Evolutionary conservation across 2,329 filamentous ascomycete genomes (phyloP).

Genomic region (Venturiaceae sp.): DNA sequence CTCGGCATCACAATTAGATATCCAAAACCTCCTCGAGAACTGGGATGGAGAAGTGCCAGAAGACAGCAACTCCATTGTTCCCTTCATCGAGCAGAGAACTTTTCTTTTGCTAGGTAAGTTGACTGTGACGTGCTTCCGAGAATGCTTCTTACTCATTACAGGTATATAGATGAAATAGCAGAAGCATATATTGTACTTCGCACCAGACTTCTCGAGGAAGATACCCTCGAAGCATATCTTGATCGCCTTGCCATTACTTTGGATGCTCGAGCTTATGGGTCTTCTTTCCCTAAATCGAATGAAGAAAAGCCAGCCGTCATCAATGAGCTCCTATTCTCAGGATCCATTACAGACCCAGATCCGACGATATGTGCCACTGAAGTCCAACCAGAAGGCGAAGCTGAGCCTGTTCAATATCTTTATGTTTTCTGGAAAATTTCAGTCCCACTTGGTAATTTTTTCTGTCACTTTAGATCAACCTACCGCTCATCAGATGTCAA

Average conservation of each 20-base stretch:
- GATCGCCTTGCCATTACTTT: slow-evolving; percentile 55
- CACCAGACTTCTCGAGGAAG: slow-evolving; percentile 50
- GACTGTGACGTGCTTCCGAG: slow-evolving; percentile 22
- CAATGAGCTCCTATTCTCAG: slow-evolving; percentile 51
- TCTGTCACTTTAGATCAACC: background rate
- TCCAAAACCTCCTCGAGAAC: slow-evolving; percentile 28
- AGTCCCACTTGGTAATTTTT: slow-evolving; percentile 23
- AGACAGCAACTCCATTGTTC: slow-evolving; percentile 36
- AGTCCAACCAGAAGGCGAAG: slow-evolving; percentile 12
- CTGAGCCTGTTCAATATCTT: slow-evolving; percentile 13
- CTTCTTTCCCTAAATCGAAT: background rate
- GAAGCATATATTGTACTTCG: slow-evolving; percentile 59
- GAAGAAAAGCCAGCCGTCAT: slow-evolving; percentile 14
- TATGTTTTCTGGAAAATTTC: slow-evolving; percentile 30
- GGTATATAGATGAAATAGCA: slow-evolving; percentile 59
- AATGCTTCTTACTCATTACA: slow-evolving; percentile 41
- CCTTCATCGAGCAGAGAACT: slow-evolving; percentile 52
- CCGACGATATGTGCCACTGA: slow-evolving; percentile 21
- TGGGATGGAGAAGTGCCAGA: slow-evolving; percentile 35
- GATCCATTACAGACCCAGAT: slow-evolving; percentile 22
- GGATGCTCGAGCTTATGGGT: slow-evolving; percentile 51
- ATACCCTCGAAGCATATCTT: slow-evolving; percentile 48
- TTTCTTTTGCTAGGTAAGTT: slow-evolving; percentile 62
- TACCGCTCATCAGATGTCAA: slow-evolving; percentile 9
- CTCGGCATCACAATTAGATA: slow-evolving; percentile 21